A percentile compares a stretch with the other conserved stretches of the same genome.
phyloP scores from a whole-genome alignment of 768 basidiomycete genomes.

The Daedaleopsis sinensis region DNA sequence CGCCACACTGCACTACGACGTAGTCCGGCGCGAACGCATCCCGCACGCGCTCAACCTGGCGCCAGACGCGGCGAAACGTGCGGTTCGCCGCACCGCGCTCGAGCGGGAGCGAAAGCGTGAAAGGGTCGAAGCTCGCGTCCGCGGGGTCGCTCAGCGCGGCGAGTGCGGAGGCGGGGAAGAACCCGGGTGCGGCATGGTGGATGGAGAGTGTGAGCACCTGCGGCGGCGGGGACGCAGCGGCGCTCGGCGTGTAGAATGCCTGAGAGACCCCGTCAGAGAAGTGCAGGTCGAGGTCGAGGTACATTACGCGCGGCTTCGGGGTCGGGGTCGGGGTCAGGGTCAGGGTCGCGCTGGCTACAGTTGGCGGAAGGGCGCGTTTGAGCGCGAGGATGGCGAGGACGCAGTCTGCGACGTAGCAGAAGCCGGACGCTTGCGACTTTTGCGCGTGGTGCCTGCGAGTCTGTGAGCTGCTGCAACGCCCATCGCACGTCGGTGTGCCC shows the following conservation, averaged over 20 bases:
- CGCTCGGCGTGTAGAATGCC: slow-evolving; percentile 57
- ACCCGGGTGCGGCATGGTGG: slow-evolving; percentile 81
- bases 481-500: too few relatives aligned
- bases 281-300: slow-evolving; percentile 91
- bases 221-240: slow-evolving; percentile 36
- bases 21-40: slow-evolving; percentile 74
- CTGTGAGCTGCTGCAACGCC: not conserved
- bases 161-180: slow-evolving; percentile 72
- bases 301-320: slow-evolving; percentile 71
- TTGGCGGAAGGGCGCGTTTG: slow-evolving; percentile 33
- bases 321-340: not conserved
- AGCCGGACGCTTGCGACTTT: slow-evolving; percentile 79
- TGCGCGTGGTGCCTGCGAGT: slow-evolving; percentile 76
- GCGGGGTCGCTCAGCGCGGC: slow-evolving; percentile 48
- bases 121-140: slow-evolving; percentile 49
- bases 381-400: slow-evolving; percentile 80
- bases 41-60: slow-evolving; percentile 59
- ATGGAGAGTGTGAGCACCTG: slow-evolving; percentile 69
- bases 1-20: slow-evolving; percentile 83
- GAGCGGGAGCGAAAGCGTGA: slow-evolving; percentile 83
- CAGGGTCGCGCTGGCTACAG: not conserved
- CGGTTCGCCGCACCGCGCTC: slow-evolving; percentile 63
- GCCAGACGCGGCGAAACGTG: slow-evolving; percentile 70
- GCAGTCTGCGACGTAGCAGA: slow-evolving; percentile 93
- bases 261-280: slow-evolving; percentile 88